Evolutionary conservation across 139 green algal genomes (phyloP), one percentile per base, ranked within the genome.

Genomic region (Chlamydomonas applanata): DNA sequence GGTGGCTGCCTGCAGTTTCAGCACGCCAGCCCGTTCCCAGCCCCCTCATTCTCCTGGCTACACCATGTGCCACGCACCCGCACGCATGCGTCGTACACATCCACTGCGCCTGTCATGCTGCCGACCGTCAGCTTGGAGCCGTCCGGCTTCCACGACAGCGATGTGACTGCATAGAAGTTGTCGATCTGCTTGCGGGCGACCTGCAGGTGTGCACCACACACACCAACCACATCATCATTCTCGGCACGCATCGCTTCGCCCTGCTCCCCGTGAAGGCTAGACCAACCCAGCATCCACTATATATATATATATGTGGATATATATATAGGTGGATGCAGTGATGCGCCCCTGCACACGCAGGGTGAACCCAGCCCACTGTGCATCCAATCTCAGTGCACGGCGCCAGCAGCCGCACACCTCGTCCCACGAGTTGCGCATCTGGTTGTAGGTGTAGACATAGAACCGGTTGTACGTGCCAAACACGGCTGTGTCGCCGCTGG

Each of bases 71-170:
- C 62, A 69, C 65, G 32, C 65, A 72, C 65, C 24, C 71, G 82
- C n/a, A 93, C 72, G 82, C 88, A 94, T 3, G 89, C 85, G 70
- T 95, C 91, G 68, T 92, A 95, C 65, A 95, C 73, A 69, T 94
- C 90, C 60, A 97, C 88, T 35, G 81, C 69, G 2, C 89, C 90
- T 5, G 83, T 87, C 65, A 93, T 80, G 46, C 73, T 78, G 5
- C 90, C 90, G 34, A 93, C 79, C n/a, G 72, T 83, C 59, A 95
- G 61, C 69, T 81, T 83, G 36, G 72, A 84, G 56, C 92, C 92
- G 70, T 95, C 87, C 1, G 88, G 88, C 61, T 91, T 91, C 90
- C 90, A 97, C 4, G 81, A 73, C 2, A 93, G 49, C 0, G 84
- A 79, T 25, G 86, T 93, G 27, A 93, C 82, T 0, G 79, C 75